These are phyloP conservation scores for Clathrus columnatus DNA, from an alignment of 768 basidiomycete genomes.

Conservation along the genomic window DNA sequence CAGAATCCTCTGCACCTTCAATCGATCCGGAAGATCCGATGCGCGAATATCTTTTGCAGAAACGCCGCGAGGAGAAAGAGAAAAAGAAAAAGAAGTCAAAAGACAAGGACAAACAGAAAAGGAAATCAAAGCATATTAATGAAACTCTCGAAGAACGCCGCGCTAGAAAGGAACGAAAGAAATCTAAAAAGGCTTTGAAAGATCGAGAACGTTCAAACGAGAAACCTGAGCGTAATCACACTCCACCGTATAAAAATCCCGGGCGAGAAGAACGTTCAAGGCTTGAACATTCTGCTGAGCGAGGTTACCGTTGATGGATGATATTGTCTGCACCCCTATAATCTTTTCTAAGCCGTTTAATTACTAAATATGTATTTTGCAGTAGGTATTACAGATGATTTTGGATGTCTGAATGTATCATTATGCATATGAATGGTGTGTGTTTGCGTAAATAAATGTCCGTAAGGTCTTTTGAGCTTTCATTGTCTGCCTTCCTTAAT, in stretches of 20 bases:
- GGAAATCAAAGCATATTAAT: conserved; percentile 48
- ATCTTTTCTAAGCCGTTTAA: too few relatives aligned
- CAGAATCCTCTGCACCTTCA: conserved; percentile 48
- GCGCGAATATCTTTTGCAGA: conserved; percentile 80
- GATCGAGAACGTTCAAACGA: neutral
- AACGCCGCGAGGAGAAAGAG: conserved; percentile 64
- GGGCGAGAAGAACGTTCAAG: too few relatives aligned
- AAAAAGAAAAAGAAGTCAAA: conserved; percentile 53
- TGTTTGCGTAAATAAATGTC: too few relatives aligned
- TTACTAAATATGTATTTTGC: too few relatives aligned
- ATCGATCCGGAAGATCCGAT: conserved; percentile 98
- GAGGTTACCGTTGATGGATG: neutral
- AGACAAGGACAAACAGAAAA: conserved; percentile 48
- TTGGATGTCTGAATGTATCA: too few relatives aligned
- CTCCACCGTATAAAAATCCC: too few relatives aligned
- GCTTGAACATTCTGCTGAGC: neutral
- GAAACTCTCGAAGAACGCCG: conserved; percentile 75
- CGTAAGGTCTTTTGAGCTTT: too few relatives aligned
- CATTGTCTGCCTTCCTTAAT: too few relatives aligned
- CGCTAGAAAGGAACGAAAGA: conserved; percentile 66
- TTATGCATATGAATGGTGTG: too few relatives aligned
- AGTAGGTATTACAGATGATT: too few relatives aligned
- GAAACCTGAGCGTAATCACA: neutral
- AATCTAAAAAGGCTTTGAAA: conserved; percentile 55
- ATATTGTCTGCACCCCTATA: too few relatives aligned